Percentiles rank a stretch among this genome's conserved stretches.
These are phyloP conservation scores for Austroboletus niveus DNA, from an alignment of 1,284 basidiomycete species.

Conservation along the genomic window DNA sequence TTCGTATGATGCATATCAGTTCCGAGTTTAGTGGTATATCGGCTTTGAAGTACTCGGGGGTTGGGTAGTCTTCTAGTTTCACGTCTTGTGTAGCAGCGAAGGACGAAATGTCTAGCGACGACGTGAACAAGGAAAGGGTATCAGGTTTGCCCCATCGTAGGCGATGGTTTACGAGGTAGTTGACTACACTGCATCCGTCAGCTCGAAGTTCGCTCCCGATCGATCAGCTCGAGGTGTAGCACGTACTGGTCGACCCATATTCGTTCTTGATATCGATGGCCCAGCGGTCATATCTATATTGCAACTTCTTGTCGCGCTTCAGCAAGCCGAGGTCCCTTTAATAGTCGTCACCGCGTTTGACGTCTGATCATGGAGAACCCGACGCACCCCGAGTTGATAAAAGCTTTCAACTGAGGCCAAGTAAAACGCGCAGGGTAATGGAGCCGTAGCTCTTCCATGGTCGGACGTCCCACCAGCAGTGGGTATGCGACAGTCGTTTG, in stretches of 20 bases:
- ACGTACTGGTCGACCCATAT: conserved; percentile 66
- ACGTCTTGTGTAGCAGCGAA: conserved; percentile 4
- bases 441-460: conserved; percentile 58
- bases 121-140: conserved; percentile 52
- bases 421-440: conserved; percentile 75
- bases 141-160: conserved; percentile 74
- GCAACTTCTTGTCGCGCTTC: conserved; percentile 68
- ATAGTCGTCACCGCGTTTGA: conserved; percentile 1
- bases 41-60: conserved; percentile 60
- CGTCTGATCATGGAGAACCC: background rate
- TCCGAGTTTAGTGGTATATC: conserved; percentile 48
- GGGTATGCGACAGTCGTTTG: conserved; percentile 10
- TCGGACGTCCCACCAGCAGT: conserved; percentile 50
- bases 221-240: background rate
- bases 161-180: conserved; percentile 63
- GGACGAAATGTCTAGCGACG: conserved; percentile 35
- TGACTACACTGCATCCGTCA: conserved; percentile 41
- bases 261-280: conserved; percentile 48
- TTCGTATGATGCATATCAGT: conserved; percentile 69
- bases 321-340: conserved; percentile 71
- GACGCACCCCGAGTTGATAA: conserved; percentile 70
- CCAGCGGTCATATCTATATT: conserved; percentile 66
- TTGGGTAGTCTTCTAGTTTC: conserved; percentile 15
- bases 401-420: conserved; percentile 70
- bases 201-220: background rate